phyloP scores from a whole-genome alignment of 129 eudicot genomes.

The Escallonia rubra region DNA sequence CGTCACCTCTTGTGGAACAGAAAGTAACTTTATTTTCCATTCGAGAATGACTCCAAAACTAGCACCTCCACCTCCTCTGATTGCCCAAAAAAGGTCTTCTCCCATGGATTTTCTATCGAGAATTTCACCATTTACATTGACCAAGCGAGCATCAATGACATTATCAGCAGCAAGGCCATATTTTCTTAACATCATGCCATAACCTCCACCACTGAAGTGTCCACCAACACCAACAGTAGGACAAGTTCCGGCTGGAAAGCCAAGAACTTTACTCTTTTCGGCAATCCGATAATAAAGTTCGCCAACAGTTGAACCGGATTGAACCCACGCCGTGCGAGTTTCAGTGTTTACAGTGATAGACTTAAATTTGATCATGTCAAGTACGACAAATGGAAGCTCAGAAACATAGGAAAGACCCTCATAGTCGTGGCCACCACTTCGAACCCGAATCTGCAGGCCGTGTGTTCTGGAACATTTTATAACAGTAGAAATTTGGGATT shows the following conservation, averaged over 20 bases:
- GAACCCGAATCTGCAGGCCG: neutral
- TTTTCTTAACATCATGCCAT: conserved; percentile 19
- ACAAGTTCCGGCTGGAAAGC: conserved; percentile 17
- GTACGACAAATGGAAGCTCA: conserved; percentile 10
- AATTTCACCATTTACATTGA: conserved; percentile 20
- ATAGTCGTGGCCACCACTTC: conserved; percentile 21
- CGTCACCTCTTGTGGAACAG: conserved; percentile 25
- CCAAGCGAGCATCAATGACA: conserved; percentile 17
- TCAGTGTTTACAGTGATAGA: conserved; percentile 11
- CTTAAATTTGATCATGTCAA: conserved; percentile 11
- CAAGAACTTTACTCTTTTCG: conserved; percentile 3
- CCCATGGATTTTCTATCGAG: conserved; percentile 10
- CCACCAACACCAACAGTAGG: conserved; percentile 21
- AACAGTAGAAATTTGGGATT: conserved; percentile 2
- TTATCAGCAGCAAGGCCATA: conserved; percentile 18
- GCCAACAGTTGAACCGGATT: conserved; percentile 16
- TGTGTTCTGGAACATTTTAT: conserved; percentile 9
- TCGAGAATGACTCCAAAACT: conserved; percentile 34
- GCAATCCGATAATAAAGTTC: conserved; percentile 18
- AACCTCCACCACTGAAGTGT: conserved; percentile 19
- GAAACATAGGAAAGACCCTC: conserved; percentile 21
- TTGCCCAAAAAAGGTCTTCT: conserved; percentile 15
- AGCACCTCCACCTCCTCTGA: conserved; percentile 43
- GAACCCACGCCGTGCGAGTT: conserved; percentile 20
- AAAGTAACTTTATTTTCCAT: conserved; percentile 26